Evolutionary conservation across 2,329 filamentous ascomycete species (phyloP).

Genomic region (Anisogramma anomala): DNA sequence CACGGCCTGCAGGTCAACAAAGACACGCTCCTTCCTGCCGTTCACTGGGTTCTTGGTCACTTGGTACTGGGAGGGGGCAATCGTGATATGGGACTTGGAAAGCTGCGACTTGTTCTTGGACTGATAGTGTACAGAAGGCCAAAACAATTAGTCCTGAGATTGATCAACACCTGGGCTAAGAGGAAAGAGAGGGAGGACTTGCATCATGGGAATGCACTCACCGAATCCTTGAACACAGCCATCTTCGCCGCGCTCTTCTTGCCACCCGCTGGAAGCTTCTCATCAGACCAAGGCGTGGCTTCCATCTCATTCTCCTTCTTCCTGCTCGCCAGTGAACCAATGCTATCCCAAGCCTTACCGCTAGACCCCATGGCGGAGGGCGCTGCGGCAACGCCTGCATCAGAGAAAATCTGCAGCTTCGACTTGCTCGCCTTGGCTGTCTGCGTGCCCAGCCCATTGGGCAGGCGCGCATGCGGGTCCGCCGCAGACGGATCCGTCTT

Average conservation of each 20-base stretch:
- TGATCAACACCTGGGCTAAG: slow-evolving; percentile 65
- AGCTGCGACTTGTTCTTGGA: slow-evolving; percentile 47
- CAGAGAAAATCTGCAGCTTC: slow-evolving; percentile 87
- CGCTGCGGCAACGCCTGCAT: slow-evolving; percentile 49
- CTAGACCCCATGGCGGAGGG: slow-evolving; percentile 44
- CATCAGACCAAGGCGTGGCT: slow-evolving; percentile 81
- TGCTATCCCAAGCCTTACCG: slow-evolving; percentile 79
- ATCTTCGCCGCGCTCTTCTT: slow-evolving; percentile 75
- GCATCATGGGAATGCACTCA: slow-evolving; percentile 41
- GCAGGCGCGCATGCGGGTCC: slow-evolving; percentile 54
- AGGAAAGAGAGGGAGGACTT: slow-evolving; percentile 23
- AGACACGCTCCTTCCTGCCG: slow-evolving; percentile 75
- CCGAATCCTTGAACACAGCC: slow-evolving; percentile 89
- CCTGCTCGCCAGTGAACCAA: slow-evolving; percentile 72
- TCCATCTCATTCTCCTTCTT: slow-evolving; percentile 90
- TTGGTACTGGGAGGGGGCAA: slow-evolving; percentile 62
- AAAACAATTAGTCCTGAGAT: slow-evolving; percentile 82
- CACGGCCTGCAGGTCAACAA: slow-evolving; percentile 72
- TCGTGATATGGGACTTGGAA: slow-evolving; percentile 50
- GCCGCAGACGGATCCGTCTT: slow-evolving; percentile 74
- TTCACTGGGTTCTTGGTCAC: slow-evolving; percentile 72
- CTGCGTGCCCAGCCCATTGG: slow-evolving; percentile 34
- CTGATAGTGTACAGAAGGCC: slow-evolving; percentile 42
- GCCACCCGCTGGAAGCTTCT: slow-evolving; percentile 78
- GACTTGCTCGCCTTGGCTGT: slow-evolving; percentile 56